Percentiles rank a stretch among this genome's conserved stretches.
Evolutionary conservation across 805 yeast genomes (phyloP).

Genomic region (Yueomyces sinensis): DNA sequence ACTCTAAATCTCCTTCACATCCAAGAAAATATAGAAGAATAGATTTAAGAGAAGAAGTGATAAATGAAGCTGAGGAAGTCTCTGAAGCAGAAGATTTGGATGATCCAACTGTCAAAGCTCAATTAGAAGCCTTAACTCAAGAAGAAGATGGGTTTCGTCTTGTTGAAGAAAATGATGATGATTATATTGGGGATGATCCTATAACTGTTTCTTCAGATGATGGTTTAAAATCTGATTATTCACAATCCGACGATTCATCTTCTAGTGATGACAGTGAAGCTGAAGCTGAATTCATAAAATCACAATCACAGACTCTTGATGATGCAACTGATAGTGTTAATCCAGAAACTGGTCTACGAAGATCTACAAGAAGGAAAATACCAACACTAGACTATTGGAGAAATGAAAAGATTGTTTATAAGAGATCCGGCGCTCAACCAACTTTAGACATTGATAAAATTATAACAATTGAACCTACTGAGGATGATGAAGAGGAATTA

Average conservation of each 20-base stretch:
- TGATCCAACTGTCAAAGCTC: neutral
- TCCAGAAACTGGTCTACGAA: conserved; percentile 31
- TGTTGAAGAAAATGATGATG: conserved; percentile 22
- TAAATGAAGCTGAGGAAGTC: neutral
- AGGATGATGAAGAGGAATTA: conserved; percentile 16
- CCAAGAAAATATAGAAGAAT: too few species aligned
- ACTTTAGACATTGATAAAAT: conserved; percentile 48
- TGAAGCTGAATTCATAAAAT: conserved; percentile 4
- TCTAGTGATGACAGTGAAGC: conserved; percentile 7
- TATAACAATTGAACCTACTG: conserved; percentile 28
- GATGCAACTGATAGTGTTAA: neutral
- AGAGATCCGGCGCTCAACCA: conserved; percentile 25
- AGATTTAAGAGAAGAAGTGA: neutral
- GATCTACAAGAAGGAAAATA: conserved; percentile 52
- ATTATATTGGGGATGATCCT: conserved; percentile 18
- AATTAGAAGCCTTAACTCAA: neutral
- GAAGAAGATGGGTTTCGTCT: conserved; percentile 9
- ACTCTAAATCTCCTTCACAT: too few species aligned
- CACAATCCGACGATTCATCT: neutral
- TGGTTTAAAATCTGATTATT: neutral
- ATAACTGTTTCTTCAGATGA: conserved; percentile 4
- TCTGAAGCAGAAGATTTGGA: neutral
- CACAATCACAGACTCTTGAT: neutral
- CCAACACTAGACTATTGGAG: conserved; percentile 77
- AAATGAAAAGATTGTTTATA: conserved; percentile 61